These are phyloP conservation scores for Monilinia fructigena DNA, from an alignment of 2,329 filamentous ascomycete species.

Conservation along the genomic window DNA sequence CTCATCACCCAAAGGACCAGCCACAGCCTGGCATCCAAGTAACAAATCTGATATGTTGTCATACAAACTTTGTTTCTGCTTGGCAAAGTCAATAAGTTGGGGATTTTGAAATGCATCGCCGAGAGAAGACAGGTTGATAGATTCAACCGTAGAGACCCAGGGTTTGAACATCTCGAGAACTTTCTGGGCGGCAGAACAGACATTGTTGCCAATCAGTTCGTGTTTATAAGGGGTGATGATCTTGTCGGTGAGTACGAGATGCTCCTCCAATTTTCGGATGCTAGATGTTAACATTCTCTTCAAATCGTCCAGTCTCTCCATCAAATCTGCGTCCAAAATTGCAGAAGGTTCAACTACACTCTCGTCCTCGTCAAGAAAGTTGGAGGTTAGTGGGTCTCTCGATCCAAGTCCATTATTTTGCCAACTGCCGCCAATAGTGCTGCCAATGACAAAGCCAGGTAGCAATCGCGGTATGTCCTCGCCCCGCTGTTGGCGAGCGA, in stretches of 20 bases:
- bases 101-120: slow-evolving; percentile 78
- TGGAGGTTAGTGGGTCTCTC: slow-evolving; percentile 71
- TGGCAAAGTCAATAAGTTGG: slow-evolving; percentile 80
- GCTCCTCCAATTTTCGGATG: slow-evolving; percentile 84
- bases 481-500: slow-evolving; percentile 87
- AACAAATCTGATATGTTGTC: slow-evolving; percentile 90
- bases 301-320: slow-evolving; percentile 82
- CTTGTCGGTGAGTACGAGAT: slow-evolving; percentile 73
- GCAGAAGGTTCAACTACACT: slow-evolving; percentile 67
- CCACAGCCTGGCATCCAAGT: slow-evolving; percentile 84
- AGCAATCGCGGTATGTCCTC: slow-evolving; percentile 91
- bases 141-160: slow-evolving; percentile 88
- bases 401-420: slow-evolving; percentile 66
- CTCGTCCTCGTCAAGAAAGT: slow-evolving; percentile 84
- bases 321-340: slow-evolving; percentile 70
- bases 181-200: slow-evolving; percentile 74
- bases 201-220: slow-evolving; percentile 74
- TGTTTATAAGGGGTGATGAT: slow-evolving; percentile 77
- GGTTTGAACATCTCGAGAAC: slow-evolving; percentile 86
- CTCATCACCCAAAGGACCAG: slow-evolving; percentile 87
- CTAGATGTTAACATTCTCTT: slow-evolving; percentile 82
- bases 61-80: slow-evolving; percentile 90
- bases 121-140: slow-evolving; percentile 80
- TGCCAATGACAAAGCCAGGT: slow-evolving; percentile 89
- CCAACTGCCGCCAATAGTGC: slow-evolving; percentile 83